Conservation (phyloP, 2,329 filamentous ascomycete species). For the Penicillium aurantiogriseum region DNA sequence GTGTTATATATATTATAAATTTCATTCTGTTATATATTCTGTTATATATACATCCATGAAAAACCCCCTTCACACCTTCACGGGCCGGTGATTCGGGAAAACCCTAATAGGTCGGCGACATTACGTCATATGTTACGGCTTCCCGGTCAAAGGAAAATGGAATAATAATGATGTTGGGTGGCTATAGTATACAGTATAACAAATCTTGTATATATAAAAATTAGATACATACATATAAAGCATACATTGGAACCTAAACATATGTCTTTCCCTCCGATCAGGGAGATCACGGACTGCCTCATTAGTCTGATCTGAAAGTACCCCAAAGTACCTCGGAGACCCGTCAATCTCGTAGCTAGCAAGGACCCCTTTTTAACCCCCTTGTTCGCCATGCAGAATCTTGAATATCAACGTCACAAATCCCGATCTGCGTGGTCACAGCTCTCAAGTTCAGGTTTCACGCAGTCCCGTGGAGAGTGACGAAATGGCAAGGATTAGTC, state of each 20-base stretch:
- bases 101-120: constrained; percentile 12
- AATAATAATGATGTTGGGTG: constrained; percentile 16
- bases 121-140: constrained; percentile 32
- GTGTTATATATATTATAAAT: too few relatives aligned
- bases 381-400: constrained; percentile 6
- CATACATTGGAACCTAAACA: background rate
- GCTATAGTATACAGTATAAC: background rate
- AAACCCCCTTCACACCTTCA: background rate
- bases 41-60: background rate
- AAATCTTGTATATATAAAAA: background rate
- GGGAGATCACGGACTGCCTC: background rate
- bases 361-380: background rate
- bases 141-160: constrained; percentile 14
- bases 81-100: constrained; percentile 25
- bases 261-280: background rate
- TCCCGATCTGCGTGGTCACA: constrained; percentile 3
- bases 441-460: constrained; percentile 1
- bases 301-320: background rate
- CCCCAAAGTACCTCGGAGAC: background rate
- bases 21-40: background rate
- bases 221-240: background rate
- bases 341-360: background rate
- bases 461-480: background rate
- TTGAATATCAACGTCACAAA: constrained; percentile 6
- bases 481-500: constrained; percentile 9